Conservation (phyloP, 2,329 filamentous ascomycete species). For the Microdochium paspali region DNA sequence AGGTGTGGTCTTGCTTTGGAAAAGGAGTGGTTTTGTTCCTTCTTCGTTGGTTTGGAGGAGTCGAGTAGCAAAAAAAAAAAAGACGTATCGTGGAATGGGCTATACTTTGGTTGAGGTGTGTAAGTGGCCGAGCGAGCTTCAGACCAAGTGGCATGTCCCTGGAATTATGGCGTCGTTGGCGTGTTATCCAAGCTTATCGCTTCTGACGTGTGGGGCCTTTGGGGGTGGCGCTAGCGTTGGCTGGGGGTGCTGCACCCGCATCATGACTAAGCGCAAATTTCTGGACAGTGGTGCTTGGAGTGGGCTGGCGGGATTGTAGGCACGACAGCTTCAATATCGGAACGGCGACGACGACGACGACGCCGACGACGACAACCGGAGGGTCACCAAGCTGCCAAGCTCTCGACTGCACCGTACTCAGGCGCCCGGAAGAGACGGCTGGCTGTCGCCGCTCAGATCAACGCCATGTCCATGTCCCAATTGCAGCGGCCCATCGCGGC, state of each 20-base stretch:
- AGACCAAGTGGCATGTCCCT: no score
- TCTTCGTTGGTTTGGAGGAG: no score
- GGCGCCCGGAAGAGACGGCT: no score
- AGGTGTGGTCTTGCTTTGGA: no score
- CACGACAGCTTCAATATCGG: conserved; percentile 4
- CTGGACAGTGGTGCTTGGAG: conserved; percentile 1
- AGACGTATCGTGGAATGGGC: no score
- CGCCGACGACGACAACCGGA: conserved; percentile 4
- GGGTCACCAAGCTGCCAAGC: no score
- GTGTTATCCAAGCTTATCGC: conserved; percentile 10
- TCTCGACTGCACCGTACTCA: no score
- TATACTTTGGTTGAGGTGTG: no score
- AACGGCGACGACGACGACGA: conserved; percentile 1
- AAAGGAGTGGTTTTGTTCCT: no score
- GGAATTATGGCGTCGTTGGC: no score
- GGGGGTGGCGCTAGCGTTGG: conserved; percentile 17
- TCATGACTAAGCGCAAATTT: conserved; percentile 29
- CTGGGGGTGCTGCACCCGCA: not conserved
- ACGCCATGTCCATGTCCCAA: conserved; percentile 31
- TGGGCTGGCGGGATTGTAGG: conserved; percentile 2
- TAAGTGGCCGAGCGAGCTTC: no score
- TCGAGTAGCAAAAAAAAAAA: no score
- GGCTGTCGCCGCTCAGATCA: conserved; percentile 6
- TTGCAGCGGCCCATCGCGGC: conserved; percentile 32
- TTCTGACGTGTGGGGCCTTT: conserved; percentile 12